Evolutionary conservation across 1,284 basidiomycete species (phyloP), one percentile per base, ranked within the genome.

Genomic region (Rhodotorula sp.): DNA sequence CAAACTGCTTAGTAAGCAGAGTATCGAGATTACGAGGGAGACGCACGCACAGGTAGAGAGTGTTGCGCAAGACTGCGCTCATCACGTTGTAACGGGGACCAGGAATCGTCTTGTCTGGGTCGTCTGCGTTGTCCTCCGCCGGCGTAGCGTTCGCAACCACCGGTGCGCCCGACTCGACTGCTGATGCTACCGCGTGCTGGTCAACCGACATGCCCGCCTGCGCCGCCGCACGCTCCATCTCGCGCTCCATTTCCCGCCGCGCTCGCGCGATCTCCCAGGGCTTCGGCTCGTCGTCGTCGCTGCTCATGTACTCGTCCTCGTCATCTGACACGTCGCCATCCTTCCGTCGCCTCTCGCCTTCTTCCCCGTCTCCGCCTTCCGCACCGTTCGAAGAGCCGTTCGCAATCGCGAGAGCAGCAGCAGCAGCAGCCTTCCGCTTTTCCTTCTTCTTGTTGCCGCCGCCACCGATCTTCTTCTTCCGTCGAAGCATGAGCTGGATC

Each of bases 11-110:
- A 61, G 59, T 39, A 13, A 60, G 44, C 55, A 30, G 58, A 51
- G 17, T 20, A 53, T n/a, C 46, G 20, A 32, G 46, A 10, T 6
- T 13, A 24, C 10, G 39, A 22, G 47, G 24, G 64, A 54, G 57
- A 68, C 27, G 17, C n/a, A 78, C 88, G 55, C 72, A 91, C 89
- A 94, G 88, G 79, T 90, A 94, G 0, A 94, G 81, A 0, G 89
- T 92, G 79, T 94, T 95, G 46, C 88, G 86, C 59, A 92, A 84
- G 4, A 95, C 88, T 0, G 92, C 89, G 15, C 95, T 83, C 92
- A 96, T 95, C 4, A 91, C 86, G 75, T 96, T 96, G 81, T 94
- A 96, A n/a, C 93, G 84, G 2, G 88, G 85, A 15, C 90, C 82
- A 0, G 94, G 94, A 0, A 85, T 81, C 0, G 88, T 88, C 69